These are phyloP conservation scores for Dianthus caryophyllus DNA, from an alignment of 148 eudicot species.

Conservation along the genomic window DNA sequence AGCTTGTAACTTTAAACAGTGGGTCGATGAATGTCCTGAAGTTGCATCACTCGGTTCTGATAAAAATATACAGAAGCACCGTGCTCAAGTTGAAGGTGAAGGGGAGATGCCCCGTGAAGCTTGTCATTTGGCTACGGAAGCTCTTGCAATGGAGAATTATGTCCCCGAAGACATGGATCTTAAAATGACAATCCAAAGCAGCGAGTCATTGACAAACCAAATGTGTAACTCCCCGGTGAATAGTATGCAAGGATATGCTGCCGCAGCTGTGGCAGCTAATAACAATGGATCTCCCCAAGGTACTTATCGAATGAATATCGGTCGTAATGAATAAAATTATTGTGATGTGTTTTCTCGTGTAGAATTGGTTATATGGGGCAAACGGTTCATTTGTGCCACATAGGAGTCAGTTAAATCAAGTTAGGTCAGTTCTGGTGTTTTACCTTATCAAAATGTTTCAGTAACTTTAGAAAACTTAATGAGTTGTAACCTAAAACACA, in stretches of 20 bases:
- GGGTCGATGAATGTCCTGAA: slow-evolving; percentile 21
- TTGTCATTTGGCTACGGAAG: neutral
- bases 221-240: slow-evolving; percentile 1
- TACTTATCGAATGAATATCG: neutral
- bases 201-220: neutral
- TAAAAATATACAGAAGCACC: neutral
- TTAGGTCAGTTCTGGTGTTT: too few species aligned
- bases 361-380: too few species aligned
- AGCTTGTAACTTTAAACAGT: slow-evolving; percentile 24
- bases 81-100: slow-evolving; percentile 9
- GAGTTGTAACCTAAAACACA: too few species aligned
- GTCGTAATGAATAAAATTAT: too few species aligned
- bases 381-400: too few species aligned
- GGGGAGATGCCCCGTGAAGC: neutral
- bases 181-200: neutral
- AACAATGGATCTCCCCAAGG: slow-evolving; percentile 9
- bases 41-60: neutral
- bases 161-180: neutral
- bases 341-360: too few species aligned
- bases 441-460: too few species aligned
- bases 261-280: neutral
- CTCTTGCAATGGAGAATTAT: slow-evolving; percentile 4
- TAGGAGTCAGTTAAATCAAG: too few species aligned
- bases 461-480: too few species aligned
- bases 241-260: slow-evolving; percentile 6